Evolutionary conservation across 2,329 filamentous ascomycete species (phyloP), one percentile per base, ranked within the genome.

Genomic region (Zelopaecilomyces penicillatus): DNA sequence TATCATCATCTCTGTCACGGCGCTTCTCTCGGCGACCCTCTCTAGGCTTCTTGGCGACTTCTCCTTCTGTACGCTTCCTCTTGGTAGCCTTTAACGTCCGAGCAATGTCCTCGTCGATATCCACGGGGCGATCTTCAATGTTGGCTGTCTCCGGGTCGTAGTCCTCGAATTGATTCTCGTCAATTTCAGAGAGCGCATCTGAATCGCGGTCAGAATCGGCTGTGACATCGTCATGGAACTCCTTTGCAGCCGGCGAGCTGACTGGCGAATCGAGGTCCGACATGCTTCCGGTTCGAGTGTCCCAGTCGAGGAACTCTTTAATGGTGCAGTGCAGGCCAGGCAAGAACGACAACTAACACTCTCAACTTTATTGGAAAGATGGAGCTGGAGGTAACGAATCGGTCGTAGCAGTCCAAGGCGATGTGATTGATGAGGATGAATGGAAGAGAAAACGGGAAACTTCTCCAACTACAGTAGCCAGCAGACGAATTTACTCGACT

Each of bases 31-130:
- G 74, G 41, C 80, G 74, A n/a, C 79, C 82, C 56, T 82, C 84
- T 61, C 84, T 82, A 43, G 86, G 84, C 67, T 88, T 93, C 65
- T 85, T 87, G 37, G 72, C 65, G 40, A 74, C 74, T 30, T 76
- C 78, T 42, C 81, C 81, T 31, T 77, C 83, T 6, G 71, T 59
- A 46, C 86, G 76, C 67, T 83, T 83, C 47, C 79, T 66, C 64
- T 80, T 82, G n/a, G 71, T 71, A 1, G 78, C 78, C 60, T 83
- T 83, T 30, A 84, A 63, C 3, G 78, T 80, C 45, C 74, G 73
- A 5, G 78, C 78, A 44, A 78, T 71, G 50, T 83, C 79, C 55
- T 83, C 80, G 54, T 84, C 81, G 50, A 84, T 83, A 29, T 80
- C 76, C n/a, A 82, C 71, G 1, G 79, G 79, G 27, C 76, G 71